A percentile compares a stretch with the other conserved stretches of the same genome.
These are phyloP conservation scores for Zymoseptoria pseudotritici DNA, from an alignment of 2,329 filamentous ascomycete species.

Conservation along the genomic window DNA sequence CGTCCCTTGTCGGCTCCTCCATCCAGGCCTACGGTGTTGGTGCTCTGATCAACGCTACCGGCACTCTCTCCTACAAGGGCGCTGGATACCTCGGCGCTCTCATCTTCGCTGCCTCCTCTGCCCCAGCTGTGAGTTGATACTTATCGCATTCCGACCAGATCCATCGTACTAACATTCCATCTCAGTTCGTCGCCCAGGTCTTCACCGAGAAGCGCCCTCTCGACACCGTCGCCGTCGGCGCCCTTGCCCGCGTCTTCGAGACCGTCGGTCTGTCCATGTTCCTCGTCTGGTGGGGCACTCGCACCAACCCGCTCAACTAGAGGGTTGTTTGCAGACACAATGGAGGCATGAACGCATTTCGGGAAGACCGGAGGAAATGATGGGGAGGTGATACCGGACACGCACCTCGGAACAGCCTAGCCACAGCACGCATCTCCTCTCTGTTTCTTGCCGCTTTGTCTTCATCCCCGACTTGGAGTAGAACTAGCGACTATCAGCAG, in stretches of 20 bases:
- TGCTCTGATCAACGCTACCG: conserved; percentile 70
- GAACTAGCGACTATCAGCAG: neutral
- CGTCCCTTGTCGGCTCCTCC: conserved; percentile 79
- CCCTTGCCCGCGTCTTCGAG: conserved; percentile 79
- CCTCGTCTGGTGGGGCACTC: conserved; percentile 96
- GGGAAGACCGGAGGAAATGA: conserved; percentile 2
- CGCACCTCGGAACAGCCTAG: neutral
- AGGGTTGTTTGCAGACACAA: neutral
- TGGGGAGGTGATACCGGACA: neutral
- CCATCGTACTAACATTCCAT: conserved; percentile 17
- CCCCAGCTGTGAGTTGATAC: conserved; percentile 64
- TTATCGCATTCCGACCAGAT: neutral
- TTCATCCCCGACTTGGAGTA: neutral
- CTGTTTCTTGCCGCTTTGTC: neutral
- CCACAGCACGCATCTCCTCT: neutral
- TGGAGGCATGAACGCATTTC: neutral
- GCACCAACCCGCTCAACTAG: conserved; percentile 76
- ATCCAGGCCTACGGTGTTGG: conserved; percentile 46
- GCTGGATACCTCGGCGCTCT: conserved; percentile 85
- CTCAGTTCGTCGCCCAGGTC: conserved; percentile 75
- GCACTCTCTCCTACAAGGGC: conserved; percentile 93
- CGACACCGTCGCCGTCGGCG: conserved; percentile 81
- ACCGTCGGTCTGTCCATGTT: conserved; percentile 86
- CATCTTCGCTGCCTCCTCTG: conserved; percentile 86
- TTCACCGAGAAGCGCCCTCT: conserved; percentile 86